Evolutionary conservation across 305 asterid species (phyloP).

Genomic region (Ilex paraguariensis): DNA sequence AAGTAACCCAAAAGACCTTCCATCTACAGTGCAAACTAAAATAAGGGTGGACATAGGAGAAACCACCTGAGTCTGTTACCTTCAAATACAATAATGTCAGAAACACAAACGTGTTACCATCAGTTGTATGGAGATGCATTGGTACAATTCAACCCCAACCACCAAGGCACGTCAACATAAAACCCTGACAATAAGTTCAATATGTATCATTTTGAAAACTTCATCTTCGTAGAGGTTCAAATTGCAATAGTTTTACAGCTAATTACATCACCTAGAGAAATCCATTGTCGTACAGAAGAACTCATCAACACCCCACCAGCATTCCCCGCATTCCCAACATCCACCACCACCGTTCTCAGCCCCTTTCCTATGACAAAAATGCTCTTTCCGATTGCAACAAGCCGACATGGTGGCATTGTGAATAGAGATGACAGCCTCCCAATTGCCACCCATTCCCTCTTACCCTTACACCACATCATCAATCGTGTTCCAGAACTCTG

Average conservation of each 20-base stretch:
- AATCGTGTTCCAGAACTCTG: constrained; percentile 58
- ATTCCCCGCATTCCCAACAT: constrained; percentile 38
- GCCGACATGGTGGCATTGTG: constrained; percentile 54
- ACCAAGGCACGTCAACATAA: neutral
- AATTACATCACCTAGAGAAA: constrained; percentile 48
- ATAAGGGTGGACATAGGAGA: too few species aligned
- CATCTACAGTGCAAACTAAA: too few species aligned
- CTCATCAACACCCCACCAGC: constrained; percentile 42
- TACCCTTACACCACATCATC: constrained; percentile 63
- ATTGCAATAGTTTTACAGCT: constrained; percentile 59
- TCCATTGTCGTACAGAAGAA: constrained; percentile 35
- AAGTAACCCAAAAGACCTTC: too few species aligned
- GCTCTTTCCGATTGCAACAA: constrained; percentile 55
- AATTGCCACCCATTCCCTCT: constrained; percentile 44
- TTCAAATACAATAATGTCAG: neutral
- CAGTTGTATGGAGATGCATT: too few species aligned
- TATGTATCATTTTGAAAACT: neutral
- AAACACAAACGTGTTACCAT: too few species aligned
- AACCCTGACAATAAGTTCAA: neutral
- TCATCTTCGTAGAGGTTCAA: constrained; percentile 13
- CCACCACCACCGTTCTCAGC: constrained; percentile 50
- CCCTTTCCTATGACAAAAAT: constrained; percentile 70
- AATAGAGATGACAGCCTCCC: constrained; percentile 45
- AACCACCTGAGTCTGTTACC: neutral
- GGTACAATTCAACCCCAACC: neutral